phyloP scores from a whole-genome alignment of 805 yeast species.

The Pichia pseudocactophila region DNA sequence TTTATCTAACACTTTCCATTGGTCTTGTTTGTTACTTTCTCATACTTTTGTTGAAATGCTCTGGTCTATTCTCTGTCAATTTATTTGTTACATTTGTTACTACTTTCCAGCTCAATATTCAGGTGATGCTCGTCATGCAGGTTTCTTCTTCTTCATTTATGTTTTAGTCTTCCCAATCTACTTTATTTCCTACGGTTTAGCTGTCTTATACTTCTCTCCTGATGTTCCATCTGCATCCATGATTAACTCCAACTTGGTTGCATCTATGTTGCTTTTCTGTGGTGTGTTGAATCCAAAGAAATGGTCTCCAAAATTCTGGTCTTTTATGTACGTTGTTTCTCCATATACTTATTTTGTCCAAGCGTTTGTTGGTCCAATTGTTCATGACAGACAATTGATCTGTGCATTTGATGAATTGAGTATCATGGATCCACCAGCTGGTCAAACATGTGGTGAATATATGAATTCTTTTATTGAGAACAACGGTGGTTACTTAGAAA shows the following conservation, averaged over 20 bases:
- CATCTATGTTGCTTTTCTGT: constrained; percentile 54
- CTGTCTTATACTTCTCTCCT: constrained; percentile 50
- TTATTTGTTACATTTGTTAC: constrained; percentile 37
- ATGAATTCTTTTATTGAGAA: constrained; percentile 32
- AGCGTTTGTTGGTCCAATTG: constrained; percentile 40
- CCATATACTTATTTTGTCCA: constrained; percentile 66
- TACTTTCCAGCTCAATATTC: constrained; percentile 30
- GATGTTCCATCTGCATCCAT: constrained; percentile 61
- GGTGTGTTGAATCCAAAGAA: constrained; percentile 54
- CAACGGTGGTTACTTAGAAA: constrained; percentile 46
- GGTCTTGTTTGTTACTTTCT: constrained; percentile 49
- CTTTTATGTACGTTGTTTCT: constrained; percentile 64
- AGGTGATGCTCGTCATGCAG: constrained; percentile 34
- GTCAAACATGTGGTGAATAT: constrained; percentile 55
- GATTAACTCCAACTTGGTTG: constrained; percentile 45
- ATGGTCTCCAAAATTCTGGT: constrained; percentile 73
- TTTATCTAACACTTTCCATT: constrained; percentile 62
- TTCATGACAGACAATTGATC: constrained; percentile 40
- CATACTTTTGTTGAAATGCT: constrained; percentile 54
- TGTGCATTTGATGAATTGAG: constrained; percentile 43
- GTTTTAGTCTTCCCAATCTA: constrained; percentile 37
- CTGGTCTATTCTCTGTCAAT: constrained; percentile 41
- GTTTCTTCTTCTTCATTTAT: constrained; percentile 33
- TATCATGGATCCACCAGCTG: constrained; percentile 48
- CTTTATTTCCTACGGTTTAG: constrained; percentile 43